A percentile compares a stretch with the other conserved stretches of the same genome.
Evolutionary conservation across 148 eudicot genomes (phyloP).

Genomic region (Rhododendron ovatum): DNA sequence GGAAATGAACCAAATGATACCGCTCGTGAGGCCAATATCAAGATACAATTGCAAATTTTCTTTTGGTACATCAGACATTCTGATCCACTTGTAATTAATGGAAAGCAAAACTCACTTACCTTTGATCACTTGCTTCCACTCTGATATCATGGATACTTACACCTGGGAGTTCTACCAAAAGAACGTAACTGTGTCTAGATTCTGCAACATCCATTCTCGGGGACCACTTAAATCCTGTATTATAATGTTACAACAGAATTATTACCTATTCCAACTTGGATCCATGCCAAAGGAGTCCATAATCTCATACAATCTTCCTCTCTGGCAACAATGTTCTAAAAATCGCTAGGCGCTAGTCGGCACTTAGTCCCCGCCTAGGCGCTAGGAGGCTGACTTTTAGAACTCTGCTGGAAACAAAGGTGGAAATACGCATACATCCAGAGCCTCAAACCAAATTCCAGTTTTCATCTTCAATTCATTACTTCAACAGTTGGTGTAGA

Average conservation of each 20-base stretch:
- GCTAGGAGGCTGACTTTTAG: neutral
- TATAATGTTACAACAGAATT: neutral
- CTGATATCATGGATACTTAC: slow-evolving; percentile 50
- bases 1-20: neutral
- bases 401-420: neutral
- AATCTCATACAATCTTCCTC: neutral
- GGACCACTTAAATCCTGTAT: slow-evolving; percentile 49
- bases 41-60: neutral
- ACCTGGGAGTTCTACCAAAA: slow-evolving; percentile 78
- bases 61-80: neutral
- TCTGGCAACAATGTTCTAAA: neutral
- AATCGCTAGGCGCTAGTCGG: neutral
- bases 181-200: slow-evolving; percentile 41
- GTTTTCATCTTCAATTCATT: neutral
- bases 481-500: neutral
- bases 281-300: neutral
- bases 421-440: neutral
- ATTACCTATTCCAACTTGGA: neutral
- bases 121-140: slow-evolving; percentile 57
- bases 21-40: neutral
- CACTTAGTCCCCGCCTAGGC: no score
- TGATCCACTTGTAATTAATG: neutral
- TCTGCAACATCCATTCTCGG: slow-evolving; percentile 72
- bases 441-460: neutral
- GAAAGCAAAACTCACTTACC: slow-evolving; percentile 28